Evolutionary conservation across 306 rosid species (phyloP).

Genomic region (Quercus alba): DNA sequence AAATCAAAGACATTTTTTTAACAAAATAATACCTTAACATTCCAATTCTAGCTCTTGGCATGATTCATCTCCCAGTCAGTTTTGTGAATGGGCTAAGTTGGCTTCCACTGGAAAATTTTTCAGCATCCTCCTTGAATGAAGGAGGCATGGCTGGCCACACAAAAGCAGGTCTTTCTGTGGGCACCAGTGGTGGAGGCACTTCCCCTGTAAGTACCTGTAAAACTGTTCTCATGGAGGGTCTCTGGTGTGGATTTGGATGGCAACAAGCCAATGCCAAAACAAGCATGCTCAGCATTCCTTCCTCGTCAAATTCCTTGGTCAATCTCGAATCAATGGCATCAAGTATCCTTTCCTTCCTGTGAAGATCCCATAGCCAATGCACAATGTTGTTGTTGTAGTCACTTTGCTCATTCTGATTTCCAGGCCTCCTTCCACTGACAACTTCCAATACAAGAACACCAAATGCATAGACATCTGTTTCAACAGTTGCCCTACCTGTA

Average conservation of each 20-base stretch:
- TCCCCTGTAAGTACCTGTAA: conserved; percentile 61
- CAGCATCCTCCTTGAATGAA: conserved; percentile 29
- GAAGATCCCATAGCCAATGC: conserved; percentile 64
- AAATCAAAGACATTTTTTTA: too few relatives aligned
- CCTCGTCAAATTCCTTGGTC: conserved; percentile 4
- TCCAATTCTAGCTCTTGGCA: neutral
- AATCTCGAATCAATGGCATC: conserved; percentile 42
- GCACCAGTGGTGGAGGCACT: conserved; percentile 42
- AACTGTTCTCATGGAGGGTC: conserved; percentile 63
- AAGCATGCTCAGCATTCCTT: conserved; percentile 28
- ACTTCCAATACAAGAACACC: conserved; percentile 67
- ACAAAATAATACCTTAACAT: too few relatives aligned
- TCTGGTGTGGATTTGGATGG: conserved; percentile 62
- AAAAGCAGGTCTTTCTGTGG: conserved; percentile 55
- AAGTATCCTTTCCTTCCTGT: conserved; percentile 36
- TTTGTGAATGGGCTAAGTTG: conserved; percentile 28
- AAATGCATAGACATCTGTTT: conserved; percentile 72
- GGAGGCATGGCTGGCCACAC: conserved; percentile 70
- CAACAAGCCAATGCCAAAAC: conserved; percentile 73
- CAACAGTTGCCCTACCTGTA: conserved; percentile 57
- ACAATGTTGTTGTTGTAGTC: conserved; percentile 50
- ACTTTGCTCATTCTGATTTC: conserved; percentile 28
- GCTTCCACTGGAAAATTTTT: conserved; percentile 4
- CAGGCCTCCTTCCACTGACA: conserved; percentile 55
- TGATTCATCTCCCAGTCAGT: conserved; percentile 45